These are phyloP conservation scores for Suillus brevipes DNA, from an alignment of 768 basidiomycete species.

Conservation along the genomic window DNA sequence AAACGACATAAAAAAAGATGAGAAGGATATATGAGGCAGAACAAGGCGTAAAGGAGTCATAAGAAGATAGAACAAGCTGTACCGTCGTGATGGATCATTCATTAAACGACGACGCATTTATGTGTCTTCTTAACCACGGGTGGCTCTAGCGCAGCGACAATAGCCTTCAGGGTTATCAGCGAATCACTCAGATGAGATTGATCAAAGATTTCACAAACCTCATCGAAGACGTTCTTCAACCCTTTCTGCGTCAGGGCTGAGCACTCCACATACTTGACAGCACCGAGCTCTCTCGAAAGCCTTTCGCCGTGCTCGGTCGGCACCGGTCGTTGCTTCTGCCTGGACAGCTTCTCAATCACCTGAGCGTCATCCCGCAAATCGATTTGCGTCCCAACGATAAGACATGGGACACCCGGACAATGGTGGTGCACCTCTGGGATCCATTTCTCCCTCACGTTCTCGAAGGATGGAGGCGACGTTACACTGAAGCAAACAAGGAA, in stretches of 20 bases:
- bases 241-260: slow-evolving; percentile 99
- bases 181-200: slow-evolving; percentile 2
- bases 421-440: slow-evolving; percentile 99
- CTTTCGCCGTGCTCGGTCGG: slow-evolving; percentile 85
- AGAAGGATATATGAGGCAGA: slow-evolving; percentile 39
- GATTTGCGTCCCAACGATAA: slow-evolving; percentile 98
- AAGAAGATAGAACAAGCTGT: slow-evolving; percentile 32
- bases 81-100: slow-evolving; percentile 27
- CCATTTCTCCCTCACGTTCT: slow-evolving; percentile 99
- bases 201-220: slow-evolving; percentile 57
- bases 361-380: slow-evolving; percentile 92
- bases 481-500: slow-evolving; percentile 99
- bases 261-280: slow-evolving; percentile 99
- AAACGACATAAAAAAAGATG: slow-evolving; percentile 25
- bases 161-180: slow-evolving; percentile 60
- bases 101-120: slow-evolving; percentile 86
- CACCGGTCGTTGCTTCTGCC: slow-evolving; percentile 96
- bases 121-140: slow-evolving; percentile 82
- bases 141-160: slow-evolving; percentile 97
- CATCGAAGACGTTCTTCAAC: slow-evolving; percentile 99
- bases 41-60: slow-evolving; percentile 34
- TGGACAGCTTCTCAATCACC: slow-evolving; percentile 91
- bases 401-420: slow-evolving; percentile 98
- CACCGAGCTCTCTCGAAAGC: slow-evolving; percentile 95
- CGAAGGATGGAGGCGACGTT: slow-evolving; percentile 96